These are phyloP conservation scores for Fusarium udum DNA, from an alignment of 2,329 filamentous ascomycete species.

Conservation along the genomic window DNA sequence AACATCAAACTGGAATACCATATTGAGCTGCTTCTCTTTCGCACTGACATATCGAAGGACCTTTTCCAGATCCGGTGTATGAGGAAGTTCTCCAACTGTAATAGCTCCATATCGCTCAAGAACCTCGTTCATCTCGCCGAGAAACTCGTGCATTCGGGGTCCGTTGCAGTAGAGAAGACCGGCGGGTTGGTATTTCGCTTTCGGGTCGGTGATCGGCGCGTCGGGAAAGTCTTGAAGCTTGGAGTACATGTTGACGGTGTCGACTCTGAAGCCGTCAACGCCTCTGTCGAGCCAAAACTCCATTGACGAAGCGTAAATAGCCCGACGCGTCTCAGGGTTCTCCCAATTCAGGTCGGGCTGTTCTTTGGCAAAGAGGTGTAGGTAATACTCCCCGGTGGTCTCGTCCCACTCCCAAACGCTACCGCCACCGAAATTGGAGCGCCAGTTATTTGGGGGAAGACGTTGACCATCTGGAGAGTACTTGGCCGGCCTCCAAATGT, in stretches of 20 bases:
- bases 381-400: constrained; percentile 77
- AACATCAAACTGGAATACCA: constrained; percentile 75
- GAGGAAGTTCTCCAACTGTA: constrained; percentile 75
- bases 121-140: constrained; percentile 71
- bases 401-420: constrained; percentile 78
- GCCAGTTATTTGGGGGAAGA: constrained; percentile 81
- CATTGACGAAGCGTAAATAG: constrained; percentile 77
- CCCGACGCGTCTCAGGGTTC: constrained; percentile 70
- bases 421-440: constrained; percentile 66
- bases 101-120: constrained; percentile 70
- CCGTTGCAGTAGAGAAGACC: constrained; percentile 71
- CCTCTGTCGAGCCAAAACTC: constrained; percentile 82
- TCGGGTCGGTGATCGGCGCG: constrained; percentile 62
- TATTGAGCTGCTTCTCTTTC: constrained; percentile 68
- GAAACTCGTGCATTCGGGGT: constrained; percentile 73
- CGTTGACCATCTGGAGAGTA: constrained; percentile 64
- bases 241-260: constrained; percentile 78
- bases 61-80: constrained; percentile 65
- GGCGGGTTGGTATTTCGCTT: constrained; percentile 61
- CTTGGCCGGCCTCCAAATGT: constrained; percentile 65
- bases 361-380: constrained; percentile 77
- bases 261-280: constrained; percentile 78
- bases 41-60: constrained; percentile 70
- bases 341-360: constrained; percentile 93
- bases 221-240: constrained; percentile 69